Base-by-base conservation (phyloP, 1,284 basidiomycete genomes). In the Tilletia horrida region DNA sequence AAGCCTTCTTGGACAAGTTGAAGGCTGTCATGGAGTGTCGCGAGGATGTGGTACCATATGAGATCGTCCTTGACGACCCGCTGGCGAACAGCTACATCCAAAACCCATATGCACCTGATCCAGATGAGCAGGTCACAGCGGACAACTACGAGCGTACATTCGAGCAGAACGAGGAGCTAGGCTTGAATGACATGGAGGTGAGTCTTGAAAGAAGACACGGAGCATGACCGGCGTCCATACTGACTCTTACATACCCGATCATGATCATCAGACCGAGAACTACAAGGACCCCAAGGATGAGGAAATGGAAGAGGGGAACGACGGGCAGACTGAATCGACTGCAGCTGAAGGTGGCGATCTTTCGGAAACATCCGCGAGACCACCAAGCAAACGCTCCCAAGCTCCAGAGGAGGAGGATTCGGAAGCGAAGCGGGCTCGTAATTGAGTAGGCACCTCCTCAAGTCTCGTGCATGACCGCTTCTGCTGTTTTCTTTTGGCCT, bases 41-140 rank as follows among this genome's bases (percentile, higher is more conserved):
- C 14, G 63, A 35, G 61, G 78, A 72, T 27, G 75, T 78, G 57
- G 65, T 66, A n/a, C 80, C 80, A 40, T 81, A 73, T 64, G 97
- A 95, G 0, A 82, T 99, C 69, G 91, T 98, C 76, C 84, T 98
- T 21, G 95, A 98, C 79, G 96, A 99, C 81, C 95, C 96, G 2
- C 85, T 98, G 43, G 89, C 92, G 21, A 97, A 97, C 83, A 95
- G 92, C 23, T 96, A 97, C 82, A 85, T 99, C 62, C 96, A 99
- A 82, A 97, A 94, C 82, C 82, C 95, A 18, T 97, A 83, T 68
- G 83, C 82, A 2, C 83, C 83, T 1, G 83, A 84, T 68, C 73
- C 75, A 31, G 91, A 86, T 83, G 64, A 88, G 70, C 80, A 81
- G 73, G 43, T 81, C 16, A 66, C 45, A 1, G 73, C 90, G 63